Base-by-base conservation (phyloP, 805 yeast genomes). In the Candida dajiaensis region DNA sequence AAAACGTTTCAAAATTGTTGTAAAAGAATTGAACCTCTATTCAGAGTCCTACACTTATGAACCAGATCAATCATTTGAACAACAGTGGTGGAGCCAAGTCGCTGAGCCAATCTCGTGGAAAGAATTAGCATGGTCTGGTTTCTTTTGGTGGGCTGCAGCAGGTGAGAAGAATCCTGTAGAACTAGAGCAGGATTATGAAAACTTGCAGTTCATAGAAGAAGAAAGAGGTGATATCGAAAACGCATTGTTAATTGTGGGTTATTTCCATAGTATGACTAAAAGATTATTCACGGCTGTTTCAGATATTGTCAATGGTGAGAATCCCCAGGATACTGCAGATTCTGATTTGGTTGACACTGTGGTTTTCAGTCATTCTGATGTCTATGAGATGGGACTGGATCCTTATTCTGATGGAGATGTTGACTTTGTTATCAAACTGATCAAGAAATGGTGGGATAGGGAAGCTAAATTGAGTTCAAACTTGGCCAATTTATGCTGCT, bases 91-190 rank as follows among this genome's bases (percentile, higher is more conserved):
- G 78, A 44, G 58, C 11, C 54, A 60, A 2, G 70, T 71, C 12
- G 69, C 77, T 1, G 79, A 75, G 42, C 69, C 80, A 1, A 61
- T 72, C 20, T 72, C 84, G 2, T 73, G 85, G 76, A 69, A 71
- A 45, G 82, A 80, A 53, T 68, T 76, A 37, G 67, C 81, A 1
- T 81, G 86, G 85, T 70, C 76, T 45, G 89, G 89, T 1, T 74
- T 85, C 48, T 68, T 85, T 19, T 86, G 94, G 94, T 86, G 92
- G 89, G 95, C 95, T 3, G 76, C 85, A 26, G 92, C 94, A 1
- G 95, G 94, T 9, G 85, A 81, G 49, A 71, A 73, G 37, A 68
- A 69, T 15, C 63, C 61, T 21, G 58, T 65, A 19, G 66, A 68
- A 40, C 69, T 67, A 25, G 75, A 73, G 37, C 64, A 61, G 31